These are phyloP conservation scores for Microascus cirrosus DNA, from an alignment of 2,329 filamentous ascomycete species.

Conservation along the genomic window DNA sequence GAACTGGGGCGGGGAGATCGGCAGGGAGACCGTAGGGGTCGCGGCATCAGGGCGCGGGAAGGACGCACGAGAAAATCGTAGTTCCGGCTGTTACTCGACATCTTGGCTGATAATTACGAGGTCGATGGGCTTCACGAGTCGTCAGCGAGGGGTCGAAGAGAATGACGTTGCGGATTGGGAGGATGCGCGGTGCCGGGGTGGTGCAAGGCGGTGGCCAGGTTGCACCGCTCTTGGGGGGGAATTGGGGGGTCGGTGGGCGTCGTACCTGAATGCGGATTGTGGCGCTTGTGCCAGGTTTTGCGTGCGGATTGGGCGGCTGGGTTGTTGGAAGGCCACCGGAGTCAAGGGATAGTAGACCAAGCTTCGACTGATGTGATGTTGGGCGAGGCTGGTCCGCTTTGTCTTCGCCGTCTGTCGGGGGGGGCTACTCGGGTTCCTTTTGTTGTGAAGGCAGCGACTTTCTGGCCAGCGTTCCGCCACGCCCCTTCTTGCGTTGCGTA, in stretches of 20 bases:
- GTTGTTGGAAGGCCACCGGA: background rate
- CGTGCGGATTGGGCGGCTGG: background rate
- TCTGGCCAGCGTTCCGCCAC: background rate
- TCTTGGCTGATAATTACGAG: slow-evolving; percentile 27
- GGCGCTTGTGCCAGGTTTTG: background rate
- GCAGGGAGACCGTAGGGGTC: slow-evolving; percentile 11
- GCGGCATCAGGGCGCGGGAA: slow-evolving; percentile 6
- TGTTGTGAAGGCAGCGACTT: background rate
- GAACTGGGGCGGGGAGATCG: slow-evolving; percentile 10
- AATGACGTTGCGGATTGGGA: background rate
- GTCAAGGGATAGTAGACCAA: background rate
- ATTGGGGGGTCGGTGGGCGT: background rate
- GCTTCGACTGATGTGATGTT: background rate
- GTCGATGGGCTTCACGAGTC: background rate
- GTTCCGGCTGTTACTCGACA: slow-evolving; percentile 88
- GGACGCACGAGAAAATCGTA: slow-evolving; percentile 91
- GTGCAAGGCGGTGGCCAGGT: background rate
- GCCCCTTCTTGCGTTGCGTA: background rate
- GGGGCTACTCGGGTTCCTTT: background rate
- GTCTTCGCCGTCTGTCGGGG: background rate
- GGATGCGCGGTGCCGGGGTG: background rate
- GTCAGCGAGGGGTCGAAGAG: background rate
- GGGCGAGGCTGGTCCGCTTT: background rate
- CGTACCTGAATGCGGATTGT: background rate
- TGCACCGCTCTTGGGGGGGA: background rate